Evolutionary conservation across 768 basidiomycete species (phyloP).

Genomic region (Rhizopogon roseolus): DNA sequence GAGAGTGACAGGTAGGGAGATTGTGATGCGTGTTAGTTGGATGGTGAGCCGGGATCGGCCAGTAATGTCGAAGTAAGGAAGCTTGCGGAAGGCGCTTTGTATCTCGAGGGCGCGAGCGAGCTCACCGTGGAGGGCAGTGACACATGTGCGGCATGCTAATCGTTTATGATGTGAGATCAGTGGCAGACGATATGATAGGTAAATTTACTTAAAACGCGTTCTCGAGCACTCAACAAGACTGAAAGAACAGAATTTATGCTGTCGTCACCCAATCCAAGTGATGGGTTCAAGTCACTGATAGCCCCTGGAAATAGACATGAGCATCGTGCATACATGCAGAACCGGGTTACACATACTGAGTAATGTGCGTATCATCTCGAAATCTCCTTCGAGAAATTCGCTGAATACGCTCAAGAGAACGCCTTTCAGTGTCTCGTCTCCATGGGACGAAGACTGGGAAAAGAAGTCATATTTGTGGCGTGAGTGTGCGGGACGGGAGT

Average conservation of each 20-base stretch:
- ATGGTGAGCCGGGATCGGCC: slow-evolving; percentile 74
- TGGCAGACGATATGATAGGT: slow-evolving; percentile 1
- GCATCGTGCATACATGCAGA: not conserved
- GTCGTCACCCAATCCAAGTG: slow-evolving; percentile 72
- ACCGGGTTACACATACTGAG: slow-evolving; percentile 46
- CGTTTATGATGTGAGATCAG: not conserved
- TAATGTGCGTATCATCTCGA: slow-evolving; percentile 77
- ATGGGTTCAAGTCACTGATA: slow-evolving; percentile 76
- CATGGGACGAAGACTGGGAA: slow-evolving; percentile 46
- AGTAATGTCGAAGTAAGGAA: slow-evolving; percentile 74
- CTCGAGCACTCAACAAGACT: slow-evolving; percentile 65
- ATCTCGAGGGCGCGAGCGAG: slow-evolving; percentile 78
- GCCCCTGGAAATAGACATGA: slow-evolving; percentile 41
- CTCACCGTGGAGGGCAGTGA: slow-evolving; percentile 67
- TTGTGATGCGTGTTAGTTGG: slow-evolving; percentile 71
- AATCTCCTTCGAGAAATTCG: slow-evolving; percentile 81
- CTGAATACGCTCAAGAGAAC: slow-evolving; percentile 72
- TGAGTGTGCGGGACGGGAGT: slow-evolving; percentile 43
- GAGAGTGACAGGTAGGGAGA: slow-evolving; percentile 68
- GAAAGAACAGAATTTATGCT: slow-evolving; percentile 72
- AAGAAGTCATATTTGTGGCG: slow-evolving; percentile 46
- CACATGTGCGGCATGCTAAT: slow-evolving; percentile 71
- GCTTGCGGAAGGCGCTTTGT: slow-evolving; percentile 67
- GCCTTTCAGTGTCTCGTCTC: slow-evolving; percentile 76
- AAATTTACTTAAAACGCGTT: slow-evolving; percentile 64